Percentiles rank a stretch among this genome's conserved stretches.
Conservation (phyloP, 2,329 filamentous ascomycete genomes). For the Madurella fahalii region DNA sequence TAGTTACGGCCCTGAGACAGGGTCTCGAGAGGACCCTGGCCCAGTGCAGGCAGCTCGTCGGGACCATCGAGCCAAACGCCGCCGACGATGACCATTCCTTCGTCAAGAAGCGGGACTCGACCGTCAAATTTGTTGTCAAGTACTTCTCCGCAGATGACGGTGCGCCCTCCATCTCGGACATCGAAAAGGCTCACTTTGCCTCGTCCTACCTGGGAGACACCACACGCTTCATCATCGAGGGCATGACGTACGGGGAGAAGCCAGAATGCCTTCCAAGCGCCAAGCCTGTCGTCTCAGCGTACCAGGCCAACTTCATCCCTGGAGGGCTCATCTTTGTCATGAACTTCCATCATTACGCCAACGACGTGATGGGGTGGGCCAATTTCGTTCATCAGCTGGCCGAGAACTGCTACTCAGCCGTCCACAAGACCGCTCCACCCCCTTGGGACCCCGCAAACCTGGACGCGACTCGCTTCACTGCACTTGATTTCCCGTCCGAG, state of each 20-base stretch:
- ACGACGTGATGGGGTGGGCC: conserved; percentile 41
- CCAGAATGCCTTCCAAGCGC: conserved; percentile 35
- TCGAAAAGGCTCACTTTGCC: conserved; percentile 35
- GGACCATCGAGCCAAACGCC: conserved; percentile 38
- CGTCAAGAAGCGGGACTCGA: conserved; percentile 29
- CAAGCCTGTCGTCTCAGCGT: conserved; percentile 34
- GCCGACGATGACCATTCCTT: conserved; percentile 32
- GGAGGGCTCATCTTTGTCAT: conserved; percentile 41
- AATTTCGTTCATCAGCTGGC: conserved; percentile 37
- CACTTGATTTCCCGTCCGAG: conserved; percentile 26
- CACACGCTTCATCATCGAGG: conserved; percentile 31
- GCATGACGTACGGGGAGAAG: conserved; percentile 39
- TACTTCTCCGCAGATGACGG: conserved; percentile 26
- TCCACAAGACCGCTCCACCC: conserved; percentile 30
- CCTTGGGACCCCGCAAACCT: conserved; percentile 35
- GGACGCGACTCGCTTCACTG: conserved; percentile 33
- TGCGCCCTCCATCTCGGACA: conserved; percentile 37
- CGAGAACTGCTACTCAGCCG: conserved; percentile 38
- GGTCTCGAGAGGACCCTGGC: conserved; percentile 36
- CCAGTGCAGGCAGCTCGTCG: conserved; percentile 36
- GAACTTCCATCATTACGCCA: conserved; percentile 41
- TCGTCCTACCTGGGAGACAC: conserved; percentile 32
- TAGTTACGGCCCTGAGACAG: conserved; percentile 28
- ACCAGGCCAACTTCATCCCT: conserved; percentile 39
- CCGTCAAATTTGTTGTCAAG: conserved; percentile 28